Base-by-base conservation (phyloP, 345 rosid species). In the Aquilaria yunnanensis region DNA sequence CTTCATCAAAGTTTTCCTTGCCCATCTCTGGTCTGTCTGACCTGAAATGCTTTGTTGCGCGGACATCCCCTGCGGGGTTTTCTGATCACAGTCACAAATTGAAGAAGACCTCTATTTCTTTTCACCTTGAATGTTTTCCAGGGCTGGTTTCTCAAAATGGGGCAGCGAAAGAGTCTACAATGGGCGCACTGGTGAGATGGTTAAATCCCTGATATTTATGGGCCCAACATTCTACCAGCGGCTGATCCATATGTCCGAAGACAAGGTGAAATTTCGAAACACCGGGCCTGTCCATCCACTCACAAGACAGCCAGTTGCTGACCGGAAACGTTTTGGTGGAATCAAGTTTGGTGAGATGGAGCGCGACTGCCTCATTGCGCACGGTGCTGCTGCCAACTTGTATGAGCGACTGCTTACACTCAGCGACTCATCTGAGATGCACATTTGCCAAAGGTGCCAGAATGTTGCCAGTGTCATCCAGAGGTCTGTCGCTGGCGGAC, bases 281-380 rank as follows among this genome's bases (percentile, higher is more conserved):
- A 90, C 96, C 0, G 97, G 99, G 10, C 93, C 96, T 2, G 91
- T 90, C 10, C 96, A 90, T 76, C 97, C 97, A 0, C 95, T 94
- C 59, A 87, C 97, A 2, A 77, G 92, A 45, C 97, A 89, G 77
- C 96, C 93, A 2, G 96, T 94, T 29, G 87, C 93, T 4, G 96
- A 94, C 66, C 72, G 96, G 33, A 94, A 94, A 70, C 75, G 92
- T 9, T 91, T 81, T 47, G 99, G 94, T 1, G 97, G 97, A 4
- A 78, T 90, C 66, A 87, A 88, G 72, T 88, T 94, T 11, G 96
- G 96, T 12, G 97, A 90, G 70, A 94, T 94, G 96, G 96, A 91
- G 72, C 80, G 89, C 4, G 96, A 91, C 71, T 91, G 93, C 72
- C 90, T 94, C 1, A 84, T 88, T 54, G 97, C 96, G 11, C 96